phyloP scores from a whole-genome alignment of 2,329 filamentous ascomycete genomes.

The Hymenoscyphus repandus region DNA sequence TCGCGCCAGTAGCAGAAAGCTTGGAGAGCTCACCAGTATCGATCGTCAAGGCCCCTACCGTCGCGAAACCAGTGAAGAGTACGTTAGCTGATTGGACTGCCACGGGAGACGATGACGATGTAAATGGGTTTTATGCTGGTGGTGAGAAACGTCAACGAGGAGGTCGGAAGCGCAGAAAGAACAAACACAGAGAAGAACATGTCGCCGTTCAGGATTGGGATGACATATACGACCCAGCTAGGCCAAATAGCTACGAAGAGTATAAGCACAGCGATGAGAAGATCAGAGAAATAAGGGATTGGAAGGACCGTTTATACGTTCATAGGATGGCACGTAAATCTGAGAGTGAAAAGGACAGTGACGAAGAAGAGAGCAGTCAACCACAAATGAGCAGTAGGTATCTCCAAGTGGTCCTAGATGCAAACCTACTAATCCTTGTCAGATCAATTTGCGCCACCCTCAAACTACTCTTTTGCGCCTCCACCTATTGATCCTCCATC shows the following conservation, averaged over 20 bases:
- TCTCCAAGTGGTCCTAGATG: background rate
- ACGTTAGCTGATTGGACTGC: slow-evolving; percentile 77
- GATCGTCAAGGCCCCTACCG: slow-evolving; percentile 28
- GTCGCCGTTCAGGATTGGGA: slow-evolving; percentile 71
- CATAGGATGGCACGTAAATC: slow-evolving; percentile 51
- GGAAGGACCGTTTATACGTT: slow-evolving; percentile 76
- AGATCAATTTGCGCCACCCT: slow-evolving; percentile 58
- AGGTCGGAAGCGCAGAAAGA: slow-evolving; percentile 60
- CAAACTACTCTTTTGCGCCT: slow-evolving; percentile 51
- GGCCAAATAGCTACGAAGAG: slow-evolving; percentile 79
- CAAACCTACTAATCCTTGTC: slow-evolving; percentile 13
- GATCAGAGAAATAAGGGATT: slow-evolving; percentile 72
- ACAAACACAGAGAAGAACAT: slow-evolving; percentile 64
- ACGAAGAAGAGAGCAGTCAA: slow-evolving; percentile 41
- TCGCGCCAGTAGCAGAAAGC: slow-evolving; percentile 23
- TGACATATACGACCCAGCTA: slow-evolving; percentile 79
- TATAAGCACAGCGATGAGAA: slow-evolving; percentile 82
- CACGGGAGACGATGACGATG: slow-evolving; percentile 74
- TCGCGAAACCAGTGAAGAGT: slow-evolving; percentile 49
- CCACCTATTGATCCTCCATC: slow-evolving; percentile 40
- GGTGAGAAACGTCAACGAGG: slow-evolving; percentile 63
- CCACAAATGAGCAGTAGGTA: slow-evolving; percentile 41
- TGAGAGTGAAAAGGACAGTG: slow-evolving; percentile 39
- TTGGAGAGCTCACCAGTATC: slow-evolving; percentile 27
- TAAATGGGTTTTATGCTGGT: slow-evolving; percentile 54